Evolutionary conservation across 2,329 filamentous ascomycete genomes (phyloP), one percentile per base, ranked within the genome.

Genomic region (Dactylellina parvicollis): DNA sequence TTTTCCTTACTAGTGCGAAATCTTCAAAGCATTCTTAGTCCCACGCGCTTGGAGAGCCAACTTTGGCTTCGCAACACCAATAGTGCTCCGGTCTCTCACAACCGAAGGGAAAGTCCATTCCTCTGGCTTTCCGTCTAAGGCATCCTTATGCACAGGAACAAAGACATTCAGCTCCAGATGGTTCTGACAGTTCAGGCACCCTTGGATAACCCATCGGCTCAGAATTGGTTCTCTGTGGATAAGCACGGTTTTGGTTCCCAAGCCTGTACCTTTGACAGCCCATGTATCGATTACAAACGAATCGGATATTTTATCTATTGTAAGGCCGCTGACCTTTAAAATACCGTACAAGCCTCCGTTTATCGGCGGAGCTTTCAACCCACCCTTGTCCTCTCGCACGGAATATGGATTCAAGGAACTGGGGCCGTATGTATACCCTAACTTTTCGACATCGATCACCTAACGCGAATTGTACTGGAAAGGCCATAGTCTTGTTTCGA

Each of bases 161-260:
- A 75, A 65, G 2, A 75, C 26, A 4, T 61, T 46, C 1, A 75
- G 62, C 5, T 76, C 67, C 8, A 77, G 44, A 40, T 77, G 62
- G 36, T 74, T 74, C 46, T 75, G 75, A 74, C 78, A 79, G 64
- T 79, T 79, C 14, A 61, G 40, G 55, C 78, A 79, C 14, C 67
- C 74, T 0, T 40, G 24, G 18, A 78, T 76, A 44, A 75, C 55
- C 76, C 76, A 77, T 1, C 78, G 69, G 67, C 77, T 79, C 7
- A 79, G 49, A 4, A 78, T 55, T 0, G 77, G 64, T 40, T 78
- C 74, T 1, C 52, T 47, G n/a, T 72, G 72, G 10, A 77, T 34
- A 10, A 64, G 12, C 18, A 56, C 4, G 5, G 40, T 38, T 5
- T 56, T 26, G 26, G 4, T 55, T 7, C 12, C 20, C 2, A 4